A percentile compares a stretch with the other conserved stretches of the same genome.
Evolutionary conservation across 2,329 filamentous ascomycete species (phyloP).

Genomic region (Nigrospora oryzae): DNA sequence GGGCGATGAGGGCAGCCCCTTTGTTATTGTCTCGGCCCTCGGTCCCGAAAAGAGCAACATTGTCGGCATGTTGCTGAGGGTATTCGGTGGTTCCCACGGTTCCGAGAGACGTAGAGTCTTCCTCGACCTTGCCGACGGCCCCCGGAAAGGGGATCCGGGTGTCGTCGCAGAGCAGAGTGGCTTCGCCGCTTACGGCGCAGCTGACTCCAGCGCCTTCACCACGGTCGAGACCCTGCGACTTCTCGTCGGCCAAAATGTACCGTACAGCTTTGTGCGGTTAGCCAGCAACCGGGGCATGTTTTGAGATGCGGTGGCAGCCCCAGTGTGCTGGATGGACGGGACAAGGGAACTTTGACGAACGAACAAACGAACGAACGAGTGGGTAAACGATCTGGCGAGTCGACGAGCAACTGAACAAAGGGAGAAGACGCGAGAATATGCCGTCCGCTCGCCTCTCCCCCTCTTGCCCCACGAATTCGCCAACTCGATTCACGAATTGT

Average conservation of each 20-base stretch:
- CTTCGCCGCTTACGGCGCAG: constrained; percentile 71
- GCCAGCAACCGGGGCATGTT: constrained; percentile 47
- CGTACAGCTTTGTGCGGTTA: constrained; percentile 77
- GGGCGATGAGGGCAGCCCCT: constrained; percentile 51
- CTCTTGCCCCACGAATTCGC: no score
- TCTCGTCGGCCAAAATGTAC: constrained; percentile 78
- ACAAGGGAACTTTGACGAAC: no score
- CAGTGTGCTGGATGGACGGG: no score
- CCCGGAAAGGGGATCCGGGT: constrained; percentile 60
- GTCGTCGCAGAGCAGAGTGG: constrained; percentile 64
- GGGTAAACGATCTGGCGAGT: no score
- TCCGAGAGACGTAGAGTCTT: constrained; percentile 59
- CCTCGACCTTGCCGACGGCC: constrained; percentile 64
- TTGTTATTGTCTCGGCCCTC: constrained; percentile 73
- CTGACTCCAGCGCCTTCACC: constrained; percentile 75
- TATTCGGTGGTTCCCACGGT: constrained; percentile 43
- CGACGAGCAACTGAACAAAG: no score
- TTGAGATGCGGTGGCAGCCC: constrained; percentile 12
- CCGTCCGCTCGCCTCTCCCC: no score
- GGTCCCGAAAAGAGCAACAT: constrained; percentile 71
- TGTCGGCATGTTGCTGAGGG: constrained; percentile 68
- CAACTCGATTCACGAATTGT: no score
- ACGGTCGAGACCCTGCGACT: constrained; percentile 73
- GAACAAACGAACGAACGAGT: no score
- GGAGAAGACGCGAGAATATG: no score